phyloP scores from a whole-genome alignment of 257 asterid species.

The Osmanthus fragrans region DNA sequence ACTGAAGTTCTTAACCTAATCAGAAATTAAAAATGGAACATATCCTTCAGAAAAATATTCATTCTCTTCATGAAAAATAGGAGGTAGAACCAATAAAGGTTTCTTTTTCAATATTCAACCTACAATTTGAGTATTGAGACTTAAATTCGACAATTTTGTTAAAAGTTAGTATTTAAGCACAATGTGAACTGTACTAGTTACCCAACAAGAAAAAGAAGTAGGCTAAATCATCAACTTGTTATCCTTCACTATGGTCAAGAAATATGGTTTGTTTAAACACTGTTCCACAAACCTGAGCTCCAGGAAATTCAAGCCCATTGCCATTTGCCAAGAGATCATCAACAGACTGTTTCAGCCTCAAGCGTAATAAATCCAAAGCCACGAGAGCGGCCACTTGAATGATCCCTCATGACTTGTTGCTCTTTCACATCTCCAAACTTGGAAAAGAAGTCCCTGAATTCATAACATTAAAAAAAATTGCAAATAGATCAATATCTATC shows the following conservation, averaged over 20 bases:
- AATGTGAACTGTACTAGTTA: neutral
- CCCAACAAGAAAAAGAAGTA: neutral
- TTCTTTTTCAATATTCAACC: neutral
- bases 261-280: neutral
- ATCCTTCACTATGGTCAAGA: neutral
- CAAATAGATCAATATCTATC: conserved; percentile 17
- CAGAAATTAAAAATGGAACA: neutral
- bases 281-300: conserved; percentile 45
- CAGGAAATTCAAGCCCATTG: conserved; percentile 54
- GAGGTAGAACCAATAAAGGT: too few species aligned
- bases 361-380: conserved; percentile 60
- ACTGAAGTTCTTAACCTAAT: neutral
- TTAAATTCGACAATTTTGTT: neutral
- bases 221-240: neutral
- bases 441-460: conserved; percentile 51
- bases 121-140: neutral
- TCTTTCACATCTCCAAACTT: conserved; percentile 53
- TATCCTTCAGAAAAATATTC: too few species aligned
- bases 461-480: conserved; percentile 33
- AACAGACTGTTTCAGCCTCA: conserved; percentile 49
- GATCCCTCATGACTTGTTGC: conserved; percentile 61
- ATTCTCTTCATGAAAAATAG: too few species aligned
- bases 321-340: conserved; percentile 53
- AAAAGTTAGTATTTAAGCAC: too few species aligned
- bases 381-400: conserved; percentile 55